phyloP scores from a whole-genome alignment of 2,329 filamentous ascomycete genomes.

The Tolypocladium ovalisporum region DNA sequence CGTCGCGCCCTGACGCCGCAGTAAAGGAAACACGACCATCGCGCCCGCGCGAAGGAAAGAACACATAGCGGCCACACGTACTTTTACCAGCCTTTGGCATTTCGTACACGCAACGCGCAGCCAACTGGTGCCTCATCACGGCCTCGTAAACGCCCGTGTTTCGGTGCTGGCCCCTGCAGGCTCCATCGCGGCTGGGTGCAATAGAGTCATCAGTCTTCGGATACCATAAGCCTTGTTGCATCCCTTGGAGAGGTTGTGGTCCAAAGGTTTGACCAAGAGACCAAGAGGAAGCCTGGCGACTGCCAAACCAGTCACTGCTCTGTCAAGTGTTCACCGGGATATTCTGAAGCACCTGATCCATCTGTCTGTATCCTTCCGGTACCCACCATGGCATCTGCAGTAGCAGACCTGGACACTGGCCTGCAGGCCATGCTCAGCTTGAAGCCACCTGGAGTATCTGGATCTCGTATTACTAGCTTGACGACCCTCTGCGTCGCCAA shows the following conservation, averaged over 20 bases:
- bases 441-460: conserved; percentile 89
- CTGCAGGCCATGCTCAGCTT: conserved; percentile 85
- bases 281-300: not conserved
- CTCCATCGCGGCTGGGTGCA: not conserved
- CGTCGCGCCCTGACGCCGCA: not conserved
- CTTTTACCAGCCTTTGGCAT: conserved; percentile 4
- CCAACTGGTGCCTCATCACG: conserved; percentile 1
- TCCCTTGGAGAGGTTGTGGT: not conserved
- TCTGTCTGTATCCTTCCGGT: conserved; percentile 5
- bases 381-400: conserved; percentile 59
- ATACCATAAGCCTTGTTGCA: not conserved
- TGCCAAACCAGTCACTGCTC: not conserved
- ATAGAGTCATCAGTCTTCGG: not conserved
- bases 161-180: not conserved
- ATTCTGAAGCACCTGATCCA: not conserved
- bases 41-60: not conserved
- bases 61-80: conserved; percentile 6
- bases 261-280: not conserved
- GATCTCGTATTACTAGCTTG: conserved; percentile 79
- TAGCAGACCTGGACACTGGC: conserved; percentile 82
- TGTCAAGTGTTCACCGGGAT: not conserved
- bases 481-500: conserved; percentile 82
- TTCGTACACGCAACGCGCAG: conserved; percentile 8
- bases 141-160: conserved; percentile 1
- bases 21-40: not conserved